Conservation (phyloP, 495 filamentous ascomycete genomes). For the Penicillium herquei region DNA sequence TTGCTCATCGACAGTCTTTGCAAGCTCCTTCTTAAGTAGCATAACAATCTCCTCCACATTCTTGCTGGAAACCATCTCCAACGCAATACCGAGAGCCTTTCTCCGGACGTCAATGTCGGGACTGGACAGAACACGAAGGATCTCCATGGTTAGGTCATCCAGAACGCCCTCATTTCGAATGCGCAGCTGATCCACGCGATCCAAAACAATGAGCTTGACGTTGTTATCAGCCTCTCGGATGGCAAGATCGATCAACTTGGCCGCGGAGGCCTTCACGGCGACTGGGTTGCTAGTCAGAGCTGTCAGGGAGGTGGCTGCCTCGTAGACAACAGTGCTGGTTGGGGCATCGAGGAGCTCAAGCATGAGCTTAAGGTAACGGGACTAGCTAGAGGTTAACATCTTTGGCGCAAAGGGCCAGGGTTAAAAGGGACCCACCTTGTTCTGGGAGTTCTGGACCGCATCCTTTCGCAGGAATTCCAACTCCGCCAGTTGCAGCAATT, state of each 20-base stretch:
- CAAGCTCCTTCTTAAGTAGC: slow-evolving; percentile 93
- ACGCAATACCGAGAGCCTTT: slow-evolving; percentile 85
- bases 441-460: slow-evolving; percentile 88
- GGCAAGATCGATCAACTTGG: slow-evolving; percentile 93
- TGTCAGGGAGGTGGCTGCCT: slow-evolving; percentile 96
- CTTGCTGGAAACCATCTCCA: slow-evolving; percentile 98
- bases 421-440: slow-evolving; percentile 63
- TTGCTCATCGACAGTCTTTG: slow-evolving; percentile 96
- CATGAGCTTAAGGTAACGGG: slow-evolving; percentile 87
- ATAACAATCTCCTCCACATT: slow-evolving; percentile 98
- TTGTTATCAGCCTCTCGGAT: slow-evolving; percentile 99
- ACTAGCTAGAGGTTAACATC: slow-evolving; percentile 48
- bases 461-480: slow-evolving; percentile 97
- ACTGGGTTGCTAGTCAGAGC: slow-evolving; percentile 94
- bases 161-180: slow-evolving; percentile 90
- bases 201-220: slow-evolving; percentile 96
- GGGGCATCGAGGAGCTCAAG: slow-evolving; percentile 95
- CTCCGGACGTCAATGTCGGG: slow-evolving; percentile 94
- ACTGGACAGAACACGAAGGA: slow-evolving; percentile 91
- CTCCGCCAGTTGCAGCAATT: slow-evolving; percentile 88
- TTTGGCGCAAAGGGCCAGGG: neutral
- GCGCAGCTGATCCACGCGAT: slow-evolving; percentile 88
- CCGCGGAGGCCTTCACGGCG: slow-evolving; percentile 93
- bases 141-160: slow-evolving; percentile 97
- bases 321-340: slow-evolving; percentile 93